A percentile compares a stretch with the other conserved stretches of the same genome.
These are phyloP conservation scores for Paulownia fortunei DNA, from an alignment of 257 asterid species.

Conservation along the genomic window DNA sequence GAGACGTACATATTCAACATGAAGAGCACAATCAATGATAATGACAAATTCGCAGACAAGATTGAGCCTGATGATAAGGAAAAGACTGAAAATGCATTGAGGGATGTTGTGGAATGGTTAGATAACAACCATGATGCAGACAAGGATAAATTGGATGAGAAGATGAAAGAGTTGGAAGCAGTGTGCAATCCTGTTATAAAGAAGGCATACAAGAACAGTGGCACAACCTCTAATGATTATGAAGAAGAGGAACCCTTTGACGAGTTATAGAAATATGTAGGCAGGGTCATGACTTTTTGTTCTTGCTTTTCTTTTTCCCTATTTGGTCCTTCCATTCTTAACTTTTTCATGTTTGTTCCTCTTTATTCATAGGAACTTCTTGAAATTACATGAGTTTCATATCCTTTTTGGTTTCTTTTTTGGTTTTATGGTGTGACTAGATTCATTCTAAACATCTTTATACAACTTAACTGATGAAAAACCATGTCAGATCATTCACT, in stretches of 20 bases:
- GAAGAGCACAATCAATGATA: constrained; percentile 45
- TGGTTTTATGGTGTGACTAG: no score
- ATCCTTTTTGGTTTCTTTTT: no score
- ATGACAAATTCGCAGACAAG: constrained; percentile 53
- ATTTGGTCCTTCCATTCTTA: no score
- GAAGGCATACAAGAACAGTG: constrained; percentile 17
- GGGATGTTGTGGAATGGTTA: constrained; percentile 57
- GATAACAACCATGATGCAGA: constrained; percentile 55
- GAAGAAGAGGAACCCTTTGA: constrained; percentile 7
- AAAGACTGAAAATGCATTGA: constrained; percentile 41
- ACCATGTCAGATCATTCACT: no score
- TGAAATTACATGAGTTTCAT: no score
- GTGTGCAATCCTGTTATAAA: constrained; percentile 53
- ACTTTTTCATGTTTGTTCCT: no score
- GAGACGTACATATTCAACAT: constrained; percentile 55
- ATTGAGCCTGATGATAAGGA: constrained; percentile 51
- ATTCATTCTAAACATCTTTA: no score
- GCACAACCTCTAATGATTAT: background rate
- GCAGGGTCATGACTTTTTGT: no score
- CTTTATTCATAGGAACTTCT: no score
- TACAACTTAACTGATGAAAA: no score
- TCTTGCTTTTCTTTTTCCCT: no score
- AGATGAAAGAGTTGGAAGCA: constrained; percentile 54
- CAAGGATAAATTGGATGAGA: constrained; percentile 55
- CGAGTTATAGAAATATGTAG: constrained; percentile 24